Conservation (phyloP, 176 grass and related monocot genomes). For the Juncus inflexus region DNA sequence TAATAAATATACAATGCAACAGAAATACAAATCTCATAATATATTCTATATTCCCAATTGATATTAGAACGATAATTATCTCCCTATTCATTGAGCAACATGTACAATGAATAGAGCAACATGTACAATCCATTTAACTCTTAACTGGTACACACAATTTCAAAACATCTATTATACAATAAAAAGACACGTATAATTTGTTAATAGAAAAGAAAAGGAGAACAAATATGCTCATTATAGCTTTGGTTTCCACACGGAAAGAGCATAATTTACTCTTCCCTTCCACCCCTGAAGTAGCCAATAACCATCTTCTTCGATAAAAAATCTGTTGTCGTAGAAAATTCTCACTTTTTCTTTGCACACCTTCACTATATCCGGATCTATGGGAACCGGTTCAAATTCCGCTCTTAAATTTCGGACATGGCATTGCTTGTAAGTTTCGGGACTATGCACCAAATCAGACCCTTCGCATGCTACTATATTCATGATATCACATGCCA, state of each 20-base stretch:
- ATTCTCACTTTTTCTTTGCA: not conserved
- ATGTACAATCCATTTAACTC: no score
- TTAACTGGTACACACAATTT: no score
- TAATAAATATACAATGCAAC: no score
- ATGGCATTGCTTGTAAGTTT: not conserved
- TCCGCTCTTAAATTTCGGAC: not conserved
- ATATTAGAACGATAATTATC: no score
- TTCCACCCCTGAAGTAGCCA: conserved; percentile 20
- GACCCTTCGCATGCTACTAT: not conserved
- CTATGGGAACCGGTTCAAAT: conserved; percentile 6
- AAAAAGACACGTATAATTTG: no score
- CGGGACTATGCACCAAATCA: not conserved
- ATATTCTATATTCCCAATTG: no score
- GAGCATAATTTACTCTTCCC: not conserved
- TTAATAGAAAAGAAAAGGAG: no score
- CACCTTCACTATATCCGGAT: not conserved
- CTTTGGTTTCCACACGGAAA: conserved; percentile 9
- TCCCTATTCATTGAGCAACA: no score
- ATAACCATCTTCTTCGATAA: not conserved
- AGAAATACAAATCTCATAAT: no score
- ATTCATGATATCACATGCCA: conserved; percentile 1
- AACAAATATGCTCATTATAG: not conserved
- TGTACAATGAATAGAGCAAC: no score
- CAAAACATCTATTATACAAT: no score
- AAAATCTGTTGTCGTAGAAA: conserved; percentile 1